These are phyloP conservation scores for Hanseniaspora sp. DNA, from an alignment of 1,139 yeast species.

Conservation along the genomic window DNA sequence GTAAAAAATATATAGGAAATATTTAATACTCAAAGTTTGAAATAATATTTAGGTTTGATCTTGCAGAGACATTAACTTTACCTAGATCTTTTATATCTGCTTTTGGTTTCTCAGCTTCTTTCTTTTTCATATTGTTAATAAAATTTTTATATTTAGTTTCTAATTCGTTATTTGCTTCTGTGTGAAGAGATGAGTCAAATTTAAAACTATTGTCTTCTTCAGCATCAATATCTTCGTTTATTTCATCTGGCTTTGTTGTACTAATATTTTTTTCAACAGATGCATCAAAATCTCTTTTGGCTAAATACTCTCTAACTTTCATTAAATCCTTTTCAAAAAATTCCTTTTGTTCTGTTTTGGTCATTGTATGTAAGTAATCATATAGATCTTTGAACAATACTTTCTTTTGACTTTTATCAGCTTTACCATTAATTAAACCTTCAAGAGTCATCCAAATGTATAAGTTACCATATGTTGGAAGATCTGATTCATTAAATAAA, in stretches of 20 bases:
- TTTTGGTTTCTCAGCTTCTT: neutral
- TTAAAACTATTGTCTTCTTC: constrained; percentile 15
- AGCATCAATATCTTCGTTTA: constrained; percentile 19
- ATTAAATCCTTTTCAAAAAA: constrained; percentile 21
- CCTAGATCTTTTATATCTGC: constrained; percentile 1
- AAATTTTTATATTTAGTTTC: constrained; percentile 16
- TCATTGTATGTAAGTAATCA: constrained; percentile 20
- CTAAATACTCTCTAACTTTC: constrained; percentile 7
- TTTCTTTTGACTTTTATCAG: constrained; percentile 5
- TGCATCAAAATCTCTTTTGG: neutral
- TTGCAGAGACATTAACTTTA: neutral
- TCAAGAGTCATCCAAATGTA: constrained; percentile 28
- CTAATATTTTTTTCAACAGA: neutral
- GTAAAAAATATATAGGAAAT: neutral
- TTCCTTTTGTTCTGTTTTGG: constrained; percentile 15
- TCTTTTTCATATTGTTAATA: neutral
- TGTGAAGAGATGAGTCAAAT: neutral
- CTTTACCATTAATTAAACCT: constrained; percentile 23
- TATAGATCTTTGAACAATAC: constrained; percentile 17
- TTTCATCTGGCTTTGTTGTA: neutral
- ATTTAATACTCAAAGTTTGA: constrained; percentile 5
- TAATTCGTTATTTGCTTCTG: constrained; percentile 10
- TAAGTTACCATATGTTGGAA: constrained; percentile 26
- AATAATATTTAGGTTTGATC: constrained; percentile 3
- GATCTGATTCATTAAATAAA: constrained; percentile 19